phyloP scores from a whole-genome alignment of 176 grass and related monocot species.

The Oryza glumipatula region DNA sequence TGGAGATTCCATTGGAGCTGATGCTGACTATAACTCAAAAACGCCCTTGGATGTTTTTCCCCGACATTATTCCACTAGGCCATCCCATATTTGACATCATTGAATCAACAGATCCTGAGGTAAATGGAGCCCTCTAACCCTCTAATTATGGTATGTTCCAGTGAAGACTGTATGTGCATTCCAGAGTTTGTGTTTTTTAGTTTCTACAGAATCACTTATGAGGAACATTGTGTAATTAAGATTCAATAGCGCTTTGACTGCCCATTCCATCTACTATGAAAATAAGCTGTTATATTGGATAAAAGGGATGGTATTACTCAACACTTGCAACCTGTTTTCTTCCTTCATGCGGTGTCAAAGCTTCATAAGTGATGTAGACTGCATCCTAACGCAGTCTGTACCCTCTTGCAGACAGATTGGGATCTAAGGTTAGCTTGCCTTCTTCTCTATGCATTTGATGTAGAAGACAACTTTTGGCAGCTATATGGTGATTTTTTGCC shows the following conservation, averaged over 20 bases:
- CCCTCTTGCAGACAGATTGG: conserved; percentile 75
- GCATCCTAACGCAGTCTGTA: conserved; percentile 27
- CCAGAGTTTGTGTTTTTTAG: neutral
- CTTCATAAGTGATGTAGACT: conserved; percentile 9
- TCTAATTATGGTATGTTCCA: neutral
- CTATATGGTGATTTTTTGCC: conserved; percentile 95
- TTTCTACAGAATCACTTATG: conserved; percentile 1
- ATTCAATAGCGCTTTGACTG: neutral
- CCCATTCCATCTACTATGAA: conserved; percentile 3
- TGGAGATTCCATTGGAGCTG: conserved; percentile 89
- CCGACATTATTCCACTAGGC: conserved; percentile 82
- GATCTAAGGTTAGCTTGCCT: conserved; percentile 93
- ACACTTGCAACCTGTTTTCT: neutral
- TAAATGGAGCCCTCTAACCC: conserved; percentile 37
- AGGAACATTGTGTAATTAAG: neutral
- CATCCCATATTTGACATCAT: conserved; percentile 96
- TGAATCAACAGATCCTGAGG: conserved; percentile 94
- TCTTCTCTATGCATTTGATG: conserved; percentile 85
- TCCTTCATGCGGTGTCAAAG: neutral
- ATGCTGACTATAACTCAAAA: conserved; percentile 95
- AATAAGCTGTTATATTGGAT: neutral
- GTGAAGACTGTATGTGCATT: conserved; percentile 13
- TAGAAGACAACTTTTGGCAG: conserved; percentile 88
- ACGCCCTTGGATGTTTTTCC: conserved; percentile 96
- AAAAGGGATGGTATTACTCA: neutral